phyloP scores from a whole-genome alignment of 768 basidiomycete species.

The Boletus vermiculosoides region DNA sequence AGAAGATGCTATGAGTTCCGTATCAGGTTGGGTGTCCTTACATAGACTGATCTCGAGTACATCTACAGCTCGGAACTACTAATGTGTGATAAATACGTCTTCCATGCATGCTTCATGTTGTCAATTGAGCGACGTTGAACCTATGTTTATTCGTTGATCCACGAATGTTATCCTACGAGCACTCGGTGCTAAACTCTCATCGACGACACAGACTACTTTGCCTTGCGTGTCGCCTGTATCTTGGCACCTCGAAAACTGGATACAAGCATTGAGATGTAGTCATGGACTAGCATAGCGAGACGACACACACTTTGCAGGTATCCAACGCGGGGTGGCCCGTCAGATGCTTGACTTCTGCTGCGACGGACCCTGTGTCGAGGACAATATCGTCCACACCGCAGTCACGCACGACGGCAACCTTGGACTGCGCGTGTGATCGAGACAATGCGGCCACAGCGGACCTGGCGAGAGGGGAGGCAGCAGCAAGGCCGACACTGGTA shows the following conservation, averaged over 20 bases:
- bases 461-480: not conserved
- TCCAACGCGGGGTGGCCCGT: not conserved
- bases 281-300: not conserved
- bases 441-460: not conserved
- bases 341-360: not conserved
- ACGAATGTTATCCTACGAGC: not conserved
- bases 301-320: no score
- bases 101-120: not conserved
- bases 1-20: constrained; percentile 23
- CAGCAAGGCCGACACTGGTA: not conserved
- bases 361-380: not conserved
- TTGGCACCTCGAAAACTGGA: not conserved
- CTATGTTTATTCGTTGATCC: not conserved
- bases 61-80: constrained; percentile 17
- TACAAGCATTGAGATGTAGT: not conserved
- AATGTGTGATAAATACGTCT: constrained; percentile 17
- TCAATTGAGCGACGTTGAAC: not conserved
- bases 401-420: not conserved
- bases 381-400: not conserved
- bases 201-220: not conserved
- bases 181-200: no score
- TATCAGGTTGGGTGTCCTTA: no score
- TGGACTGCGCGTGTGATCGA: not conserved
- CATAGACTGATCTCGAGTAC: constrained; percentile 15
- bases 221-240: not conserved